Conservation (phyloP, 2,329 filamentous ascomycete genomes). For the Exophiala bonariae region DNA sequence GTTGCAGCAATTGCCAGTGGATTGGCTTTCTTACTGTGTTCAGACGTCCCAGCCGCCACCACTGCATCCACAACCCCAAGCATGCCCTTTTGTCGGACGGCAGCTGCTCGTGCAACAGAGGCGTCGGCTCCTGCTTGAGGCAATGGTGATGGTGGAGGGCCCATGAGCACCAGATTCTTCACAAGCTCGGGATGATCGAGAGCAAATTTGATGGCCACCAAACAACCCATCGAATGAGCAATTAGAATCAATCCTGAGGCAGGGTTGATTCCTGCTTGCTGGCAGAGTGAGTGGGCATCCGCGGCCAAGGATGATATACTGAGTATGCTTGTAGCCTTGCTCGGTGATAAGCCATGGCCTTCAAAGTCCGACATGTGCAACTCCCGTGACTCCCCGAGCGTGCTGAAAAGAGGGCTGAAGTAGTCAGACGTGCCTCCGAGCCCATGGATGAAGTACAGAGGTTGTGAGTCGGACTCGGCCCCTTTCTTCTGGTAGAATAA, state of each 20-base stretch:
- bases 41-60: slow-evolving; percentile 38
- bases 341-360: slow-evolving; percentile 57
- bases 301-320: slow-evolving; percentile 45
- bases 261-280: slow-evolving; percentile 32
- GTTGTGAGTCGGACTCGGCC: slow-evolving; percentile 22
- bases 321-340: slow-evolving; percentile 44
- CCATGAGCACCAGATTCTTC: slow-evolving; percentile 48
- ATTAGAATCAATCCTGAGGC: slow-evolving; percentile 41
- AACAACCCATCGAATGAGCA: slow-evolving; percentile 54
- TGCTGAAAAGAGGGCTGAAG: slow-evolving; percentile 47
- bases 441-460: slow-evolving; percentile 57
- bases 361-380: slow-evolving; percentile 55
- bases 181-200: slow-evolving; percentile 42
- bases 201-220: slow-evolving; percentile 48
- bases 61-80: slow-evolving; percentile 42
- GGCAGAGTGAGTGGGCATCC: slow-evolving; percentile 45
- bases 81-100: slow-evolving; percentile 49
- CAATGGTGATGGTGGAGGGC: slow-evolving; percentile 49
- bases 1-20: slow-evolving; percentile 44
- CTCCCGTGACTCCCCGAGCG: slow-evolving; percentile 33
- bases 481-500: slow-evolving; percentile 41
- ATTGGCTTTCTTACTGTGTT: slow-evolving; percentile 38
- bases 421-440: slow-evolving; percentile 50
- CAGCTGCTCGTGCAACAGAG: slow-evolving; percentile 37
- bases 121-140: slow-evolving; percentile 36